Evolutionary conservation across 2,329 filamentous ascomycete species (phyloP), one percentile per base, ranked within the genome.

Genomic region (Ceratocystis cubensis): DNA sequence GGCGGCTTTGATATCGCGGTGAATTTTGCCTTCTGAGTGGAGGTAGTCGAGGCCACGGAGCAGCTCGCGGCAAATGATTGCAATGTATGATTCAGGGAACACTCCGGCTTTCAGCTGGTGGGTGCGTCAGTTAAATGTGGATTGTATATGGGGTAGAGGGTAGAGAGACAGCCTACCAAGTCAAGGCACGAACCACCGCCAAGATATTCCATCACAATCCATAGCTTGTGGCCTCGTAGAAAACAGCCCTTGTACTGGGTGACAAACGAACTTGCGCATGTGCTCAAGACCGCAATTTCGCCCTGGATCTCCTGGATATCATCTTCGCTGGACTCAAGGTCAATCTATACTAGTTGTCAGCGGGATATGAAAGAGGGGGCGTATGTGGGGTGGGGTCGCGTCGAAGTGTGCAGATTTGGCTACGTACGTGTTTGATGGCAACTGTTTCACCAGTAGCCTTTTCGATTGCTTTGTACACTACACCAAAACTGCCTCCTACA

Each of bases 201-300:
- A 10, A 99, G 80, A 73, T 88, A 99, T 76, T 99, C 94, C 94
- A 99, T 99, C 67, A 97, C 91, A 73, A 99, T 99, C 94, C 94
- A 99, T 80, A 99, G 79, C 78, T 97, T 99, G 75, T 92, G 89
- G 30, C 94, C 94, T 71, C 90, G 86, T n/a, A 97, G 83, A 75
- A 97, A 99, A 74, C 92, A 96, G 25, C 90, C 89, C 75, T 92
- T 95, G 81, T 99, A 99, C 74, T 96, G 89, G 17, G 94, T 97
- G 71, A 99, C 91, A 75, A 88, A 95, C 61, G 89, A 88, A 74
- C 92, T 96, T 71, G 89, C 88, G 79, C 94, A 99, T 65, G 94
- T 96, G 76, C 92, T 94, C 69, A 99, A 81, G 44, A 99, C 88
- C 2, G 91, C 88, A 71, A 99, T 97, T 75, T 99, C 94, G 74